Base-by-base conservation (phyloP, 345 rosid species). In the Garcia nutans region DNA sequence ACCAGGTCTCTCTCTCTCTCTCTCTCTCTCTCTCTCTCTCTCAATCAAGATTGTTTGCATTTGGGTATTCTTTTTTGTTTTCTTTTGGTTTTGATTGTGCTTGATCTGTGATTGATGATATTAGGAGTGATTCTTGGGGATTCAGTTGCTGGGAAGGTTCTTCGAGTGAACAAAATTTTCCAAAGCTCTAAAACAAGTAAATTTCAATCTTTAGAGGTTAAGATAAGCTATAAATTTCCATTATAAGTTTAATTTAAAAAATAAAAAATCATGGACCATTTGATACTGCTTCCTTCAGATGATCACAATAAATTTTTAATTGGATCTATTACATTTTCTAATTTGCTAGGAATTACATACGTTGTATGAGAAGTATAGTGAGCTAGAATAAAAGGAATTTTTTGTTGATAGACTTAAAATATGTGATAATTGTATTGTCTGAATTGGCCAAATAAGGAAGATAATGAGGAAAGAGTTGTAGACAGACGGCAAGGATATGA, bases 141-240 rank as follows among this genome's bases (percentile, higher is more conserved):
- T 56, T 82, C 89, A 20, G 79, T 77, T 73, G 82, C 85, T 47
- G 85, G 85, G 70, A 85, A 77, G 79, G 79, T 80, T 86, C 65
- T 82, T 74, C 72, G 81, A 71, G 81, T 78, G 31, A 86, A 73
- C 71, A 78, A 81, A 78, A 80, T 79, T 74, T 81, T 89, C 81
- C 80, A 78, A 69, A 85, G 47, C 80, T 72, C 88, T 33, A 80
- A 58, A 74, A 58, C 62, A 77, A 80, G 80, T 62, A 90, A 84
- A 82, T 75, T 83, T 83, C 88, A 77, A 77, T 86, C 88, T 62
- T 85, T 89, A 59, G 88, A 87, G 74, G 83, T 82, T 45, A 88
- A 89, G 93, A 97, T 96, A 64, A 79, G 86, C 61, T 64, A n/a
- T 60, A 8, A 26, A 3, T 70, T 31, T 26, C 23, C 7, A 24